Evolutionary conservation across 225 moss, liverwort and hornwort species (phyloP).

Genomic region (Antitrichia curtipendula): DNA sequence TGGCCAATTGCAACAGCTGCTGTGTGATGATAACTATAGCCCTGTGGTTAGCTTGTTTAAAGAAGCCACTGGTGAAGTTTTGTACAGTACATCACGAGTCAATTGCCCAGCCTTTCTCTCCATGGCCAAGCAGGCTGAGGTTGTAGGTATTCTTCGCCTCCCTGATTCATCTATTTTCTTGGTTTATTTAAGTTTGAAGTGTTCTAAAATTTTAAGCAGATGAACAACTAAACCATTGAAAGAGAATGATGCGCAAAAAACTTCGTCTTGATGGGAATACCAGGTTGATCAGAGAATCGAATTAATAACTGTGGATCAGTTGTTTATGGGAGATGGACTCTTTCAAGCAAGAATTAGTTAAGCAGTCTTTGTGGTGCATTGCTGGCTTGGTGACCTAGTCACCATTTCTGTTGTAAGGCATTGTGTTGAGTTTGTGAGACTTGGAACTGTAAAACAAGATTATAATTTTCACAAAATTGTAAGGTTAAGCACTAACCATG

Average conservation of each 20-base stretch:
- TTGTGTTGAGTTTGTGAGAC: neutral
- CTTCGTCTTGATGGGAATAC: neutral
- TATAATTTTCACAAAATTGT: neutral
- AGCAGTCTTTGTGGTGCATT: neutral
- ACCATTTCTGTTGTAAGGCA: neutral
- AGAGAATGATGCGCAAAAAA: neutral
- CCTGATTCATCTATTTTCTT: neutral
- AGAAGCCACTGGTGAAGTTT: slow-evolving; percentile 59
- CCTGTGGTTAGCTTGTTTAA: slow-evolving; percentile 91
- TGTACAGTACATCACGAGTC: slow-evolving; percentile 47
- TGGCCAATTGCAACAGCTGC: slow-evolving; percentile 82
- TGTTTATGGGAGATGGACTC: neutral
- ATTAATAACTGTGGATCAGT: neutral
- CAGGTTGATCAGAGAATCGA: neutral
- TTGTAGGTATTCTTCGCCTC: slow-evolving; percentile 47
- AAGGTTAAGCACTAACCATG: neutral
- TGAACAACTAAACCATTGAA: neutral
- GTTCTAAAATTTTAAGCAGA: neutral
- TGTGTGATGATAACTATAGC: slow-evolving; percentile 82
- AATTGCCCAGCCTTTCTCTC: slow-evolving; percentile 65
- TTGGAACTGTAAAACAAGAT: neutral
- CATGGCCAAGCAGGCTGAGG: slow-evolving; percentile 97
- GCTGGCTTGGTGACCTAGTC: neutral
- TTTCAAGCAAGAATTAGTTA: neutral
- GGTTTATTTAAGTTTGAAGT: neutral